Base-by-base conservation (phyloP, 2,329 filamentous ascomycete species). In the Talaromyces albobiverticillius region DNA sequence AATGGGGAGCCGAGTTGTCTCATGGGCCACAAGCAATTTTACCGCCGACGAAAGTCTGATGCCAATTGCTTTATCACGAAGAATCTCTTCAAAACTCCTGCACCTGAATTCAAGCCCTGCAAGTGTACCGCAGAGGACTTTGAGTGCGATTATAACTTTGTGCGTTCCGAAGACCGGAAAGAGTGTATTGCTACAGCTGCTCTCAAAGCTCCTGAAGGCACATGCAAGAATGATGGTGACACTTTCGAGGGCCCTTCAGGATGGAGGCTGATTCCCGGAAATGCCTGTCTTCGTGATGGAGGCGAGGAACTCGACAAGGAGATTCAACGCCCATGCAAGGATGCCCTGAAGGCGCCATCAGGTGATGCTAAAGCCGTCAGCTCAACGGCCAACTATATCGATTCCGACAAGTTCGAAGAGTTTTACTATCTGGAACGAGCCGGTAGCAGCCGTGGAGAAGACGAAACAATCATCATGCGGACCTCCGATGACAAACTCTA, bases 131-230 rank as follows among this genome's bases (percentile, higher is more conserved):
- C 88, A 54, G 77, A 79, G 31, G 95, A 99, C 70, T 99, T 95
- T 68, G 94, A 99, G 73, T 99, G 94, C 69, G 93, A 97, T 67
- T 96, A 89, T 78, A 95, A 95, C 70, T 97, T 96, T 68, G 76
- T 85, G 56, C 82, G 83, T 62, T 79, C 79, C 32, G 77, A 82
- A 3, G 84, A 93, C 58, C 79, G 82, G 50, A 82, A 82, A 47
- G 80, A 86, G 58, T 97, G 94, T 67, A 78, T 84, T 22, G 80
- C 82, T 7, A 82, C 79, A 23, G 85, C 83, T 0, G 76, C 82
- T 3, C 70, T 95, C 41, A 69, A 78, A 2, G 76, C 84, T 2
- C 91, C 92, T 0, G 81, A 88, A 45, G 89, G 84, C 7, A 81
- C 82, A 25, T 99, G 94, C 71, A 83, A 88, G 65, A 81, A 84